These are phyloP conservation scores for Pythium aristosporum DNA, from an alignment of 352 stramenopile genomes.

Conservation along the genomic window DNA sequence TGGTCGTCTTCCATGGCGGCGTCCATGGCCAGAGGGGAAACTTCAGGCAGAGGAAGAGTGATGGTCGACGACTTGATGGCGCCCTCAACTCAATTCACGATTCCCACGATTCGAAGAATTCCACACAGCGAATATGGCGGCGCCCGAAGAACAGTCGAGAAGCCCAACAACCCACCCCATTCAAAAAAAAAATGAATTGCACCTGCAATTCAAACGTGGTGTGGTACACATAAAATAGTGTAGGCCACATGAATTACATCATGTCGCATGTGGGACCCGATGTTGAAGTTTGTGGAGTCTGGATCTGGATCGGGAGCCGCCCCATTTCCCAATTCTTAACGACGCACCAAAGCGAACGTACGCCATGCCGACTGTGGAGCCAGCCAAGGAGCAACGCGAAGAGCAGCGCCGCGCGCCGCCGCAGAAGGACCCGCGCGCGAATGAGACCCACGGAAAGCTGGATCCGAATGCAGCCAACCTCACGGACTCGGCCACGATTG, in stretches of 20 bases:
- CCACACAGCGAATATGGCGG: neutral
- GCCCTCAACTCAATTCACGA: constrained; percentile 2
- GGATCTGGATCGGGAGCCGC: neutral
- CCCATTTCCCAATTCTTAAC: neutral
- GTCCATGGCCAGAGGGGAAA: neutral
- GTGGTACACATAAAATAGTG: neutral
- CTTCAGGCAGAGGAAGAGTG: constrained; percentile 8
- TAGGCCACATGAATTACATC: neutral
- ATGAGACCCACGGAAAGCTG: neutral
- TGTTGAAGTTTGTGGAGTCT: constrained; percentile 3
- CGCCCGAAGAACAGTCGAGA: neutral
- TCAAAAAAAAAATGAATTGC: constrained; percentile 11
- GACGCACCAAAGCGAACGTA: neutral
- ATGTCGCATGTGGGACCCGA: constrained; percentile 15
- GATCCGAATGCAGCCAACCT: constrained; percentile 7
- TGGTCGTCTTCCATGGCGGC: constrained; percentile 9
- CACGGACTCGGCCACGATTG: constrained; percentile 18
- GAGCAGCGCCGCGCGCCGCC: constrained; percentile 13
- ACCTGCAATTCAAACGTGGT: constrained; percentile 12
- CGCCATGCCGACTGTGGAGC: constrained; percentile 21
- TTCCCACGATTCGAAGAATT: constrained; percentile 14
- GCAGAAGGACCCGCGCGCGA: constrained; percentile 10
- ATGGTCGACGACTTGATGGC: constrained; percentile 13
- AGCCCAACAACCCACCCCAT: too few relatives aligned
- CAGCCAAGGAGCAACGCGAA: constrained; percentile 10